A percentile compares a stretch with the other conserved stretches of the same genome.
Conservation (phyloP, 1,284 basidiomycete species). For the Marasmius fiardii region DNA sequence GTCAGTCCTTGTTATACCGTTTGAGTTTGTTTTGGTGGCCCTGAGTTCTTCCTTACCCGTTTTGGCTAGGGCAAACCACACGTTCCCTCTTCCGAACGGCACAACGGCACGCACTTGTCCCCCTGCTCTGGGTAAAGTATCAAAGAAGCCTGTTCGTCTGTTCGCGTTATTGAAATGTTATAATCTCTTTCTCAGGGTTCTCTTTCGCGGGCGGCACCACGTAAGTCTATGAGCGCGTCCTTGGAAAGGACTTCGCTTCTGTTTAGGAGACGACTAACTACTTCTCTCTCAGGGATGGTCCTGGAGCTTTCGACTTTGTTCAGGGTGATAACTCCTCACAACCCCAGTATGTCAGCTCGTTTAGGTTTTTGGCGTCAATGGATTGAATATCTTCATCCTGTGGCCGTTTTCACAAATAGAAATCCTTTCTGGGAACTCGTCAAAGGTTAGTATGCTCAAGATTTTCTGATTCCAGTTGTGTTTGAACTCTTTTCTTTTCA, state of each 20-base stretch:
- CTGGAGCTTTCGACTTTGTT: constrained; percentile 78
- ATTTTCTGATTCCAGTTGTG: constrained; percentile 2
- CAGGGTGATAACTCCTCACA: constrained; percentile 70
- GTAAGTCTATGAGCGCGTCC: constrained; percentile 32
- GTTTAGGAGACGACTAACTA: constrained; percentile 7
- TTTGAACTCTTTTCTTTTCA: constrained; percentile 11
- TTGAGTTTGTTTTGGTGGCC: background rate
- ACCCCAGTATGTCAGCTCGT: constrained; percentile 40
- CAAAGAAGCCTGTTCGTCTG: constrained; percentile 4
- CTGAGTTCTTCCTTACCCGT: background rate
- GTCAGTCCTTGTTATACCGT: constrained; percentile 33
- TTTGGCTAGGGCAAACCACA: constrained; percentile 53
- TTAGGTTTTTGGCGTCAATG: background rate
- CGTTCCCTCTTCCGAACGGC: constrained; percentile 66
- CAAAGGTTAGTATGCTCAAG: constrained; percentile 42
- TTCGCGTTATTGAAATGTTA: constrained; percentile 4
- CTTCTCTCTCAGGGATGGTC: constrained; percentile 56
- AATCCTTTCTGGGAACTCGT: constrained; percentile 84
- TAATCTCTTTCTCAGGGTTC: constrained; percentile 41
- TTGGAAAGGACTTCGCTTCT: background rate
- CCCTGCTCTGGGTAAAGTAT: constrained; percentile 66
- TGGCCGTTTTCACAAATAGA: constrained; percentile 30
- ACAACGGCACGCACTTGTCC: constrained; percentile 73
- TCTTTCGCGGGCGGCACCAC: constrained; percentile 80
- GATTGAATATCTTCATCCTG: constrained; percentile 6